phyloP scores from a whole-genome alignment of 2,329 filamentous ascomycete species.

The Ramularia endophylla region DNA sequence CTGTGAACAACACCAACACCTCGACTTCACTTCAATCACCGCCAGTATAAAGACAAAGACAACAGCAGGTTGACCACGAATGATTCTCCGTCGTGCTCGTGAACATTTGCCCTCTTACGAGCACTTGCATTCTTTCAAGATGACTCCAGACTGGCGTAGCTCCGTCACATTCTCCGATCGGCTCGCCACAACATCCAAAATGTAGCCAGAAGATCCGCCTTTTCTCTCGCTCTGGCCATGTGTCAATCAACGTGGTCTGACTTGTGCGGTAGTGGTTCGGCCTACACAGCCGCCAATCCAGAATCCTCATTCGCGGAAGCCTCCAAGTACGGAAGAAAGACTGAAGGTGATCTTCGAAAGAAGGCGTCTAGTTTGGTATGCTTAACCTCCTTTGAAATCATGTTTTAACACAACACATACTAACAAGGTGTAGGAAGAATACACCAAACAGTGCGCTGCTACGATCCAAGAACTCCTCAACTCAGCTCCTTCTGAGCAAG shows the following conservation, averaged over 20 bases:
- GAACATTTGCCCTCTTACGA: too few relatives aligned
- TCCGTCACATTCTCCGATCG: slow-evolving; percentile 42
- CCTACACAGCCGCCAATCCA: slow-evolving; percentile 42
- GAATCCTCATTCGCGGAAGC: slow-evolving; percentile 43
- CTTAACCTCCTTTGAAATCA: too few relatives aligned
- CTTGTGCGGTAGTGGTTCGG: slow-evolving; percentile 38
- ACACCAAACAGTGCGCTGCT: slow-evolving; percentile 39
- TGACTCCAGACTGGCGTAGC: slow-evolving; percentile 35
- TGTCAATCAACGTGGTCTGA: too few relatives aligned
- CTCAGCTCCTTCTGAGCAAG: slow-evolving; percentile 22
- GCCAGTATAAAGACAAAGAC: too few relatives aligned
- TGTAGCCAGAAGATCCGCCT: slow-evolving; percentile 29
- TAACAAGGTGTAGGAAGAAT: slow-evolving; percentile 49
- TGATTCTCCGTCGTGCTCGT: too few relatives aligned
- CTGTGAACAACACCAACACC: too few relatives aligned
- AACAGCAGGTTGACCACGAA: too few relatives aligned
- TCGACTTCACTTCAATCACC: too few relatives aligned
- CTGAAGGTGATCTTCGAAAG: slow-evolving; percentile 60
- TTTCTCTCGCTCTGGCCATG: too few relatives aligned
- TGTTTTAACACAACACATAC: slow-evolving; percentile 17
- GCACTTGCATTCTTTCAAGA: slow-evolving; percentile 8
- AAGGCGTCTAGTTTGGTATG: slow-evolving; percentile 40
- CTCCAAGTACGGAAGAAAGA: slow-evolving; percentile 52
- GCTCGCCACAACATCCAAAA: slow-evolving; percentile 40
- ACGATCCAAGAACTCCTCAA: slow-evolving; percentile 20